Percentiles rank a stretch among this genome's conserved stretches.
Evolutionary conservation across 192 early-diverging fungal species (phyloP).

Genomic region (Entomortierella chlamydospora): DNA sequence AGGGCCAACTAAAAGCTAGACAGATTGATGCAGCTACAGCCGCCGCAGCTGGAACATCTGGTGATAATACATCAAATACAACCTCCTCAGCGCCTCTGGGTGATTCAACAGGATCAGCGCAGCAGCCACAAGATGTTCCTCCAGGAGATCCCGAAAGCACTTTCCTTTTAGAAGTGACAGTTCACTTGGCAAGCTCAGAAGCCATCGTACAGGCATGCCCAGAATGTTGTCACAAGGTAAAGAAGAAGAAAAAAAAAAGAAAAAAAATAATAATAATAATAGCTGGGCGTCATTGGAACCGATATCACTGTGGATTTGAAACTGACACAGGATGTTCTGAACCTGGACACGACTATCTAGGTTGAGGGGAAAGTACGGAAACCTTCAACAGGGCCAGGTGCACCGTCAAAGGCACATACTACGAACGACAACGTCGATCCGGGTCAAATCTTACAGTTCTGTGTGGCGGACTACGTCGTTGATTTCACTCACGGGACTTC

Average conservation of each 20-base stretch:
- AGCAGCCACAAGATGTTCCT: background rate
- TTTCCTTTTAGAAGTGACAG: conserved; percentile 41
- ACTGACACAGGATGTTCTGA: too few relatives aligned
- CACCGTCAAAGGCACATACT: conserved; percentile 31
- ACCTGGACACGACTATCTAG: conserved; percentile 4
- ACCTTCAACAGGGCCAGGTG: conserved; percentile 44
- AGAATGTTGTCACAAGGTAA: conserved; percentile 52
- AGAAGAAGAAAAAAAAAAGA: background rate
- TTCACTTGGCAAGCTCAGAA: conserved; percentile 49
- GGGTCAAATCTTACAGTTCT: conserved; percentile 46
- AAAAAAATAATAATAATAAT: background rate
- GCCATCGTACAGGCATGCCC: conserved; percentile 49
- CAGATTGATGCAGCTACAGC: conserved; percentile 15
- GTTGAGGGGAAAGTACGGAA: conserved; percentile 51
- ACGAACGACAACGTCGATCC: conserved; percentile 36
- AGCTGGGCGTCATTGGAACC: background rate
- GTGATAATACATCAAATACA: background rate
- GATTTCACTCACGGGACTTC: conserved; percentile 46
- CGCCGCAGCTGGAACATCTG: background rate
- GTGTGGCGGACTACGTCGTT: conserved; percentile 39
- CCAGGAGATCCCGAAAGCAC: conserved; percentile 26
- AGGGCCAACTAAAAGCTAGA: conserved; percentile 41
- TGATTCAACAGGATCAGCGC: conserved; percentile 5
- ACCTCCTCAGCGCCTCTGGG: background rate
- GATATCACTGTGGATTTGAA: too few relatives aligned